Evolutionary conservation across 2,329 filamentous ascomycete genomes (phyloP).

Genomic region (Trichoderma harzianum): DNA sequence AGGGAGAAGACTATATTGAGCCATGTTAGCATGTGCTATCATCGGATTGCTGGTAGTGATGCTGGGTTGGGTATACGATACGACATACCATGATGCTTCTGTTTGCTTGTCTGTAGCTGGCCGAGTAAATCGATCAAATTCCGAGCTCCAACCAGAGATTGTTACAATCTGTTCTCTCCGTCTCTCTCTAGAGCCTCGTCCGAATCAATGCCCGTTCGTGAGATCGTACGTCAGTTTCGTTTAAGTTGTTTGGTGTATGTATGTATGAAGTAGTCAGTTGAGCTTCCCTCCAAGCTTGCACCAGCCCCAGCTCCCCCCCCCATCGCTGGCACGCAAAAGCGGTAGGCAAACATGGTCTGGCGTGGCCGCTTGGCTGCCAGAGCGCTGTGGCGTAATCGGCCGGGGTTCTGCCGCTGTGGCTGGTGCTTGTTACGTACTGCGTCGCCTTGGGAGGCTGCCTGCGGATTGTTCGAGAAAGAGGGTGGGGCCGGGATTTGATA

Average conservation of each 20-base stretch:
- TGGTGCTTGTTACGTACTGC: slow-evolving; percentile 16
- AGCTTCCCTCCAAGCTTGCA: slow-evolving; percentile 8
- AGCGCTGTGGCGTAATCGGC: slow-evolving; percentile 1
- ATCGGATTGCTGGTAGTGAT: slow-evolving; percentile 6
- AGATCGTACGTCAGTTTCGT: not conserved
- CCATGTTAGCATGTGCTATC: slow-evolving; percentile 24
- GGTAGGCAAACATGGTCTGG: slow-evolving; percentile 28
- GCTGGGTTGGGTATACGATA: not conserved
- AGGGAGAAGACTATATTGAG: slow-evolving; percentile 69
- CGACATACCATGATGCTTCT: slow-evolving; percentile 30
- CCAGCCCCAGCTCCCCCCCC: not conserved
- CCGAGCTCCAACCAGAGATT: not conserved
- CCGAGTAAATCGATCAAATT: not conserved
- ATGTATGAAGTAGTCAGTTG: not conserved
- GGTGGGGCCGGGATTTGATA: not conserved
- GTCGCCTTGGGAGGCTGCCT: slow-evolving; percentile 25
- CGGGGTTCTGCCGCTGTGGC: slow-evolving; percentile 16
- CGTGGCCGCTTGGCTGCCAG: slow-evolving; percentile 21
- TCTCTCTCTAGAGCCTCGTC: not conserved
- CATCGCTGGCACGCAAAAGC: not conserved
- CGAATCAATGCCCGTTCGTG: not conserved
- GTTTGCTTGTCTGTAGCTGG: not conserved
- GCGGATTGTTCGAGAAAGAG: slow-evolving; percentile 19
- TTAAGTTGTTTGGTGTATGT: not conserved
- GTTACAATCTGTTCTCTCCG: not conserved